Base-by-base conservation (phyloP, 345 rosid species). In the Gossypium mustelinum region DNA sequence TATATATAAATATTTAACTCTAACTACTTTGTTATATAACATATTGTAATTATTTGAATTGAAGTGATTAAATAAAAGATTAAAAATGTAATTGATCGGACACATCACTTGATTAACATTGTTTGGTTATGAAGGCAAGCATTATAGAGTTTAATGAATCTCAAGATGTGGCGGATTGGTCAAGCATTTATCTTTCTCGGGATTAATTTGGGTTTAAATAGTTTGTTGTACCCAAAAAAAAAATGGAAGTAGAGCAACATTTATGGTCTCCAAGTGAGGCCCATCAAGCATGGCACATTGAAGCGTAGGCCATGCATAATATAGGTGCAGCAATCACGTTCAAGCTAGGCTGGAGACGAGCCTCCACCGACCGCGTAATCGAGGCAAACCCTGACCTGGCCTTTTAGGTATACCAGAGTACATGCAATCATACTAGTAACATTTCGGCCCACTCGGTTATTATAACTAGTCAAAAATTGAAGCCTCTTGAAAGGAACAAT, bases 271-370 rank as follows among this genome's bases (percentile, higher is more conserved):
- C 62, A 58, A 58, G 63, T 22, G 29, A 41, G 59, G 41, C 34
- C 55, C 55, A 68, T 60, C 75, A 27, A 25, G 13, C 58, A 20
- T 44, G 62, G 79, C 70, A 69, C 25, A 69, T 57, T 20, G 57
- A 50, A 57, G 14, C 27, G 27, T 57, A 20, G 27, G 29, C 27
- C 61, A 57, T 34, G 7, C 7, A 34, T 9, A 9, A 20, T 18
- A 56, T 9, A 18, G 61, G 27, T 13, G 11, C 61, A 20, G 3
- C 61, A 73, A 80, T 84, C 82, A 55, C 79, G 72, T 78, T 80
- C 81, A 84, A 67, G 74, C 82, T 68, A 80, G 82, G 85, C 81
- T 80, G 85, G 82, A 68, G 54, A 59, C 45, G 45, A 55, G 73
- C 76, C 64, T 34, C 70, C 54, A 78, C 73, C 72, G 14, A 24